Conservation (phyloP, 768 basidiomycete species). For the Calocybe gangraenosa region DNA sequence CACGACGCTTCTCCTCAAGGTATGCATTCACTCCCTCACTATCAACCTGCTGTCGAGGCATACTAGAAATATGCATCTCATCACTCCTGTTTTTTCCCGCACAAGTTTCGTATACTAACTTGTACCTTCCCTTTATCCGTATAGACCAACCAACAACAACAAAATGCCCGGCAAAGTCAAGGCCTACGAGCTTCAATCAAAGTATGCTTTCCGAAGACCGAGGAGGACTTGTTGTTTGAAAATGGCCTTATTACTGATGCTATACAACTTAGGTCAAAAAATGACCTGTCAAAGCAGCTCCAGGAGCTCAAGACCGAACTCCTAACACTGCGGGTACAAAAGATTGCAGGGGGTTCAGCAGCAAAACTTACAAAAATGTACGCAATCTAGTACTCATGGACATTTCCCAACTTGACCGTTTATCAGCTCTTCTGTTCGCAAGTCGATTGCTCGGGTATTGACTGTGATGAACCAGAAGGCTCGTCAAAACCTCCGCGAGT, state of each 20-base stretch:
- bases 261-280: conserved; percentile 70
- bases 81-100: not conserved
- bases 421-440: conserved; percentile 87
- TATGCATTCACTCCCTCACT: conserved; percentile 24
- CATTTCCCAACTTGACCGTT: not conserved
- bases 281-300: conserved; percentile 93
- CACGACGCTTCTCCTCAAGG: conserved; percentile 40
- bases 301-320: conserved; percentile 95
- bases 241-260: conserved; percentile 10
- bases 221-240: not conserved
- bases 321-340: conserved; percentile 90
- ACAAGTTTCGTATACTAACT: too few species aligned
- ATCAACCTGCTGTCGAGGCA: not conserved
- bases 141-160: conserved; percentile 24
- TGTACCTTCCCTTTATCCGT: too few species aligned
- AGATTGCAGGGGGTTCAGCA: conserved; percentile 93
- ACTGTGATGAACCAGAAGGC: conserved; percentile 99
- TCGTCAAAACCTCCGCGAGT: conserved; percentile 94
- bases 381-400: conserved; percentile 25
- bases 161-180: conserved; percentile 91
- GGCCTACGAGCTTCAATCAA: conserved; percentile 94
- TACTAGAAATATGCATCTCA: not conserved
- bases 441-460: conserved; percentile 96
- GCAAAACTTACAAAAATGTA: conserved; percentile 98
- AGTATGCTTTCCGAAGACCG: conserved; percentile 47